Conservation (phyloP, 257 asterid species). For the Plectranthus barbatus region DNA sequence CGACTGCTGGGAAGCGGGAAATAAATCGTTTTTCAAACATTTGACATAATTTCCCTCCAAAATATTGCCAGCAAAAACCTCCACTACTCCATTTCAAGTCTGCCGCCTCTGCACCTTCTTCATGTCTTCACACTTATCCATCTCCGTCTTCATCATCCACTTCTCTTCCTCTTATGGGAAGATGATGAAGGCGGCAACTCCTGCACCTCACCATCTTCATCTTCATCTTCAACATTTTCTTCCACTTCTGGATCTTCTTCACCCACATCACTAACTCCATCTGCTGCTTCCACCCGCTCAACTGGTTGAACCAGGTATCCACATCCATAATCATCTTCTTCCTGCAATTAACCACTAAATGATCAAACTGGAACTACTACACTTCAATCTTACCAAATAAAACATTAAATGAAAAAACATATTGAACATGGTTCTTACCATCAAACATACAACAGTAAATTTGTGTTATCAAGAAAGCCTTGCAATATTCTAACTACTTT, state of each 20-base stretch:
- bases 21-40: neutral
- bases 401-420: neutral
- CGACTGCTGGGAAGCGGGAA: neutral
- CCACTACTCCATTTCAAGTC: too few species aligned
- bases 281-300: slow-evolving; percentile 42
- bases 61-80: slow-evolving; percentile 12
- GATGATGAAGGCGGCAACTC: slow-evolving; percentile 61
- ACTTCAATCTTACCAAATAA: neutral
- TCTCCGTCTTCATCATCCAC: slow-evolving; percentile 23
- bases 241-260: slow-evolving; percentile 43
- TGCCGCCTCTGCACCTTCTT: too few species aligned
- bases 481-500: neutral
- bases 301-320: slow-evolving; percentile 77
- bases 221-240: slow-evolving; percentile 44
- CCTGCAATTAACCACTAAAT: slow-evolving; percentile 36
- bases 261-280: slow-evolving; percentile 33
- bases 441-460: too few species aligned
- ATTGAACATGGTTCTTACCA: too few species aligned
- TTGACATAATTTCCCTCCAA: slow-evolving; percentile 62
- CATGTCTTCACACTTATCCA: too few species aligned
- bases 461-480: too few species aligned
- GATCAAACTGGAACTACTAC: neutral
- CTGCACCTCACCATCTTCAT: slow-evolving; percentile 71
- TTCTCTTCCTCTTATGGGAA: slow-evolving; percentile 59
- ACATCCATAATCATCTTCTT: slow-evolving; percentile 59